A percentile compares a stretch with the other conserved stretches of the same genome.
phyloP scores from a whole-genome alignment of 2,329 filamentous ascomycete species.

The Fusarium proliferatum region DNA sequence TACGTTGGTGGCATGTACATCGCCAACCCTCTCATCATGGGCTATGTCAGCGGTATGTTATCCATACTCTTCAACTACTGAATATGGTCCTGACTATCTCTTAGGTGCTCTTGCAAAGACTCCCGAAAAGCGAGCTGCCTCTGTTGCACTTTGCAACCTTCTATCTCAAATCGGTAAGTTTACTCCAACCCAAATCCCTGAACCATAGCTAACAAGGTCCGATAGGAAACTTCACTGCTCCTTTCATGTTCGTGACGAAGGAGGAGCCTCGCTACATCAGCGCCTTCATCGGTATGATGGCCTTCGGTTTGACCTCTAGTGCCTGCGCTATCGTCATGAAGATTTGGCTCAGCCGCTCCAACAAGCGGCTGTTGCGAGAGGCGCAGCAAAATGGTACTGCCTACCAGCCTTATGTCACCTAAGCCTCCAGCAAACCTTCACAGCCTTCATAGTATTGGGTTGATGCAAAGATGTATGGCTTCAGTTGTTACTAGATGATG shows the following conservation, averaged over 20 bases:
- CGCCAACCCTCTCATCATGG: constrained; percentile 21
- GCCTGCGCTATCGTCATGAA: constrained; percentile 11
- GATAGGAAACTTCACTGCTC: constrained; percentile 10
- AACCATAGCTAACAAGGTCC: not conserved
- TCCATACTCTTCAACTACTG: accelerated
- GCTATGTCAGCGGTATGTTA: constrained; percentile 4
- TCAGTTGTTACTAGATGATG: not conserved
- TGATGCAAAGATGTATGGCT: accelerated
- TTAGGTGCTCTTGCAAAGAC: constrained; percentile 13
- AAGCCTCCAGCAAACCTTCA: not conserved
- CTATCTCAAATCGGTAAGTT: constrained; percentile 3
- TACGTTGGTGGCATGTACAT: constrained; percentile 16
- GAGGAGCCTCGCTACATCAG: constrained; percentile 20
- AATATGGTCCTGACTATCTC: accelerated
- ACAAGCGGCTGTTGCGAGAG: constrained; percentile 12
- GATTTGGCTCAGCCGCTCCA: constrained; percentile 13
- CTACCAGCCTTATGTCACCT: constrained; percentile 17
- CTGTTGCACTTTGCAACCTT: constrained; percentile 9
- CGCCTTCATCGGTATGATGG: constrained; percentile 24
- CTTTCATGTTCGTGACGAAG: constrained; percentile 15
- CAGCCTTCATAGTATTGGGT: accelerated
- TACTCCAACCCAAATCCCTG: accelerated
- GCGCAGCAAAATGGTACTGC: constrained; percentile 15
- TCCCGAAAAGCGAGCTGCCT: constrained; percentile 5
- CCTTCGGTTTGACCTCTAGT: not conserved